Base-by-base conservation (phyloP, 148 eudicot species). In the Chenopodium formosanum region DNA sequence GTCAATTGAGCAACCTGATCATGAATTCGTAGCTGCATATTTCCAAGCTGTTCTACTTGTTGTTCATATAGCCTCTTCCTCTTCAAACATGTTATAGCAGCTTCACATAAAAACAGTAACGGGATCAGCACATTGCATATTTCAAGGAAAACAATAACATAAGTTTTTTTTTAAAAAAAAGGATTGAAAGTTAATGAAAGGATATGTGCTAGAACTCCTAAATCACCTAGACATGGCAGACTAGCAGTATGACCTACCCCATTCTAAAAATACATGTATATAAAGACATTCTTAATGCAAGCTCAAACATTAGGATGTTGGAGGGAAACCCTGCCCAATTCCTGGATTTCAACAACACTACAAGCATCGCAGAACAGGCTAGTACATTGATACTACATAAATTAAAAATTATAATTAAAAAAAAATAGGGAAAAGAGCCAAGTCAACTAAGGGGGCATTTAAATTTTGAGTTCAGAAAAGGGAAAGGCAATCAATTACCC, bases 41-140 rank as follows among this genome's bases (percentile, higher is more conserved):
- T 94, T 40, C 98, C 98, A 82, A 94, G 97, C 88, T 92, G 91
- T 83, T 94, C 97, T 76, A 92, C 64, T 88, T 92, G 92, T 73
- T 94, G 97, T 85, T 94, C 98, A 70, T 90, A 88, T 13, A 92
- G 86, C 80, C 89, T 90, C 83, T 92, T 94, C 88, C 89, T 86
- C 90, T 94, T 94, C 76, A 94, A 74, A 87, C 97, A 94, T 84
- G 89, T 91, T 67, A 92, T 92, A 65, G 98, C 94, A 71, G 94
- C 98, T 92, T 68, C 75, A 80, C 32, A 17, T 3, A 60, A 74
- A 82, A 70, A 75, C 25, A 79, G 70, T 4, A 44, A 70, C 31
- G 52, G 44, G 6, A 56, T 40, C 44, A 40, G 44, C 44, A 40
- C 44, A 40, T 6, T 4, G 44, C 5, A 40, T 40, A 40, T 40